Evolutionary conservation across 2,329 filamentous ascomycete species (phyloP).

Genomic region (Aquanectria penicillioides): DNA sequence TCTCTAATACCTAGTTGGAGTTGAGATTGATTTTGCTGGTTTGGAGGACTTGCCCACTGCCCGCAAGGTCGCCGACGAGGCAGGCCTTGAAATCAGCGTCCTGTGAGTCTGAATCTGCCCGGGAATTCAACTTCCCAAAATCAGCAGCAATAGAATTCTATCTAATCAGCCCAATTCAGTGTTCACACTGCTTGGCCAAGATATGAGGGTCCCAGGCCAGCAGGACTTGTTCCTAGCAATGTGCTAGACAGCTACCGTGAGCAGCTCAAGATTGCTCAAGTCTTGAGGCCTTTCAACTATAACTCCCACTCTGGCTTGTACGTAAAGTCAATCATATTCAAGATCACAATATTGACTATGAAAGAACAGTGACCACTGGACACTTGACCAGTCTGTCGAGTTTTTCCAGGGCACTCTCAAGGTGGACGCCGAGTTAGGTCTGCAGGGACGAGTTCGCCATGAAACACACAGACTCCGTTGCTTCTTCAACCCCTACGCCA

Average conservation of each 20-base stretch:
- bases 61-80: slow-evolving; percentile 8
- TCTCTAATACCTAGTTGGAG: no score
- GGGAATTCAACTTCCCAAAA: no score
- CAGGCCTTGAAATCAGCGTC: slow-evolving; percentile 15
- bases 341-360: not conserved
- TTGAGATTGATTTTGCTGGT: slow-evolving; percentile 14
- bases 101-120: not conserved
- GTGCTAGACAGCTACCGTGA: slow-evolving; percentile 12
- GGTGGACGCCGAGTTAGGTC: slow-evolving; percentile 44
- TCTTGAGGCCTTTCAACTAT: slow-evolving; percentile 15
- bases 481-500: slow-evolving; percentile 39
- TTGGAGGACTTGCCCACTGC: not conserved
- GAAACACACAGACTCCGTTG: slow-evolving; percentile 32
- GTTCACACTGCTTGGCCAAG: slow-evolving; percentile 13
- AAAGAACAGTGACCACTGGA: slow-evolving; percentile 43
- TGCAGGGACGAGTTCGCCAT: slow-evolving; percentile 43
- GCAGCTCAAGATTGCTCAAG: slow-evolving; percentile 13
- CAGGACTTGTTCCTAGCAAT: slow-evolving; percentile 3
- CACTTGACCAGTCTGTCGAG: slow-evolving; percentile 44
- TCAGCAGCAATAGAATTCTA: not conserved
- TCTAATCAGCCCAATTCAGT: not conserved
- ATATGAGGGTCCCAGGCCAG: slow-evolving; percentile 8
- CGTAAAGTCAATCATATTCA: not conserved
- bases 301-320: slow-evolving; percentile 19
- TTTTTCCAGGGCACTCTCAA: slow-evolving; percentile 45